Base-by-base conservation (phyloP, 2,329 filamentous ascomycete species). In the Fusarium sp. region DNA sequence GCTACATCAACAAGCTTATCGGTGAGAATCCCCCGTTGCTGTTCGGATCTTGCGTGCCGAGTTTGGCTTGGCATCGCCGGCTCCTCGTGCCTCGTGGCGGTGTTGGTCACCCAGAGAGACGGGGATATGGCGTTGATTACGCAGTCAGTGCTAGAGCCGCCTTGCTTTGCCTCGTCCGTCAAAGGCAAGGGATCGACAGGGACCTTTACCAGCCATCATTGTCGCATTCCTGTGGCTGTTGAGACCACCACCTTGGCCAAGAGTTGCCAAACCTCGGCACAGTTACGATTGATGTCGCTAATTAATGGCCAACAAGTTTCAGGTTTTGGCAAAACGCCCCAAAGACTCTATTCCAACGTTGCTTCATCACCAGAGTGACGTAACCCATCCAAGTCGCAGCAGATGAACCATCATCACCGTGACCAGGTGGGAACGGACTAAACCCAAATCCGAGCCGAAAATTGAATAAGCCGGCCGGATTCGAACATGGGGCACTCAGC, bases 1-100 rank as follows among this genome's bases (percentile, higher is more conserved):
- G 20, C 42, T 51, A 51, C 57, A 31, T 46, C 59, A 65, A 64
- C 55, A 69, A 69, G 67, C 67, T 69, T 69, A 70, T 70, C 67
- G 36, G 42, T 20, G 29, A 34, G 29, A 58, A 64, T 61, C 56
- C 59, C 57, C 57, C 64, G 20, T 8, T 27, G 25, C 14, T 16
- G 13, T 40, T 70, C 67, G 67, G 67, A 60, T 68, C 31, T 9
- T 4, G 55, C 9, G 44, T 69, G 67, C 67, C 67, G 67, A 14
- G 5, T 38, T 49, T 68, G 25, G 23, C 67, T 69, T 69, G 67
- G 67, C 67, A 55, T 23, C 11, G 46, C 29, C 50, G 46, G 18
- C 49, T 31, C 34, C 36, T 11, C 38, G 38, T 54, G 46, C 34
- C 36, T 11, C 38, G 44, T 54, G 46, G 50, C 14, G 6, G 9